Evolutionary conservation across 257 asterid species (phyloP), one percentile per base, ranked within the genome.

Genomic region (Rauvolfia tetraphylla): DNA sequence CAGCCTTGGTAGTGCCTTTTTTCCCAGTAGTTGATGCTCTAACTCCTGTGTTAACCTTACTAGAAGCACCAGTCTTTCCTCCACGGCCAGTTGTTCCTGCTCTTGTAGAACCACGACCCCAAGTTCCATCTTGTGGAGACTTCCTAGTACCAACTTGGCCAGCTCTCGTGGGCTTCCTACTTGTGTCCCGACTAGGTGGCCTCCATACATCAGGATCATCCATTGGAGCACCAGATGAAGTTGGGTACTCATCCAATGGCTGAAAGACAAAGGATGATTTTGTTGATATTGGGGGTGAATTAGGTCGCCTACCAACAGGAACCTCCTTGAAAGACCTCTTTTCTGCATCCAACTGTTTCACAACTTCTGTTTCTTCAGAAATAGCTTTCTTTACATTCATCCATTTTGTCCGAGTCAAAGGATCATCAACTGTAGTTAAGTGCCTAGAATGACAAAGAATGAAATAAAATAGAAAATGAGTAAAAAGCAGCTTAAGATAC

Each of bases 201-300:
- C 97, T 87, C 99, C 99, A 95, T 80, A 95, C 97, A 85, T 95
- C 99, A 62, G 98, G 98, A 82, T 95, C 99, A 51, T 95, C 99
- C 96, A 95, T 84, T n/a, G 96, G 72, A 61, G 84, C 91, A 79
- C 92, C 89, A 10, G 98, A 89, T 12, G 98, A 90, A 46, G 98
- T 82, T 13, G 99, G 98, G 73, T 92, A 95, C 71, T 95, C 99
- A 82, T 95, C 99, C 87, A 88, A 80, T 15, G 99, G 97, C 79
- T 92, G 98, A 83, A 92, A 95, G 56, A 92, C 96, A 77, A 90
- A 93, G 67, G 96, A 88, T 7, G 98, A 91, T 76, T 89, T 95
- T 59, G 97, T 84, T 0, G 96, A 88, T 82, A 95, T 95, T 17
- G 98, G 99, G 63, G 99, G 99, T 71, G 99, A 95, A 79, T 72